Percentiles rank a stretch among this genome's conserved stretches.
These are phyloP conservation scores for Fusarium heterosporum DNA, from an alignment of 2,329 filamentous ascomycete species.

Conservation along the genomic window DNA sequence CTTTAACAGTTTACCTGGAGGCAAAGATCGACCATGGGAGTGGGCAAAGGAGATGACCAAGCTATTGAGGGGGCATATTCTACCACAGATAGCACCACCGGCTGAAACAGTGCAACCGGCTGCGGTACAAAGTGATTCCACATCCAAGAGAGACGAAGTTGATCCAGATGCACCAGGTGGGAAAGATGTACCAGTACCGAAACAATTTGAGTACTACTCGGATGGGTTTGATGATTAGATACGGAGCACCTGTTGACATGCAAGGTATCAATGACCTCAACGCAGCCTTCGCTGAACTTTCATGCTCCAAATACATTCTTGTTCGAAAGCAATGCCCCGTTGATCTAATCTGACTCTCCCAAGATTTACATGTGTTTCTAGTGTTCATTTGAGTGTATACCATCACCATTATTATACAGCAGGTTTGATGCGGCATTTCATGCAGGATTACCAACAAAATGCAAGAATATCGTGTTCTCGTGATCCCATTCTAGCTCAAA, in stretches of 20 bases:
- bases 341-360: background rate
- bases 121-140: background rate
- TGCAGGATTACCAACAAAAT: background rate
- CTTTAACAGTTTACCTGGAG: constrained; percentile 82
- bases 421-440: too few species aligned
- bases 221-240: constrained; percentile 44
- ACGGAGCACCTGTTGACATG: background rate
- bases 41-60: constrained; percentile 79
- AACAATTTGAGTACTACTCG: constrained; percentile 52
- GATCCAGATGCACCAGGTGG: constrained; percentile 46
- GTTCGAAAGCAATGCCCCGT: background rate
- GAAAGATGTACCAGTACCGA: constrained; percentile 48
- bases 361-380: background rate
- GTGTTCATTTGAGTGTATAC: background rate
- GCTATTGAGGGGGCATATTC: constrained; percentile 51
- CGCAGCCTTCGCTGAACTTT: background rate
- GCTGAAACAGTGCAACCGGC: background rate
- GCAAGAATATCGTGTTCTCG: background rate
- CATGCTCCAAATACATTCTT: too few species aligned
- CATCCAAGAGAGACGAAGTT: constrained; percentile 16
- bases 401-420: background rate
- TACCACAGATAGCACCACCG: constrained; percentile 1
- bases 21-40: constrained; percentile 73
- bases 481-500: background rate
- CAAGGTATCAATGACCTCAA: background rate